These are phyloP conservation scores for Candida insectalens DNA, from an alignment of 805 yeast species.

Conservation along the genomic window DNA sequence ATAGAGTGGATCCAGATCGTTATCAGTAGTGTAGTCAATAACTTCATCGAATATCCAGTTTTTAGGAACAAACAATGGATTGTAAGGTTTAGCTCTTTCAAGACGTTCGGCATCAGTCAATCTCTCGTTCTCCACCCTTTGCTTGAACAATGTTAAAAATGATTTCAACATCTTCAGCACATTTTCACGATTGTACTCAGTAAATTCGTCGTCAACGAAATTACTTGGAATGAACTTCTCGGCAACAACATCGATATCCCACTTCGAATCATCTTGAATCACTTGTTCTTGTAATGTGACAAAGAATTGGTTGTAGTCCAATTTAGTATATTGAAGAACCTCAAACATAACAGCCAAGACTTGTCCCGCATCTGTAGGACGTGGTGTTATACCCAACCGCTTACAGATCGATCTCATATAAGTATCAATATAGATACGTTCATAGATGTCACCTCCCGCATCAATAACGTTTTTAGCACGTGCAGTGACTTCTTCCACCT, in stretches of 20 bases:
- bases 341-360: conserved; percentile 53
- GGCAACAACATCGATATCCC: conserved; percentile 23
- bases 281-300: conserved; percentile 43
- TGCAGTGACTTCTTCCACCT: conserved; percentile 38
- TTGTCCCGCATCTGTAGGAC: conserved; percentile 31
- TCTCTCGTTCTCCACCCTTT: conserved; percentile 25
- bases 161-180: conserved; percentile 28
- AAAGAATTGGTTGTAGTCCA: conserved; percentile 80
- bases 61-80: conserved; percentile 78
- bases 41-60: conserved; percentile 86
- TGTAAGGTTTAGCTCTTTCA: conserved; percentile 34
- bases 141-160: conserved; percentile 46
- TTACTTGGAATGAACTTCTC: conserved; percentile 19
- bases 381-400: conserved; percentile 56
- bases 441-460: conserved; percentile 55
- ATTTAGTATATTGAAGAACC: conserved; percentile 46
- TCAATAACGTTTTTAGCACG: conserved; percentile 62
- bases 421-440: conserved; percentile 46
- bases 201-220: conserved; percentile 17
- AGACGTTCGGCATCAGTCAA: conserved; percentile 30
- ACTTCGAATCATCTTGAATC: conserved; percentile 18
- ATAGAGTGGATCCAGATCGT: conserved; percentile 37
- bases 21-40: conserved; percentile 44
- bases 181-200: conserved; percentile 25
- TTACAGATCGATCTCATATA: conserved; percentile 49